Percentiles rank a stretch among this genome's conserved stretches.
Conservation (phyloP, 805 yeast genomes). For the Ogataea methanolica region DNA sequence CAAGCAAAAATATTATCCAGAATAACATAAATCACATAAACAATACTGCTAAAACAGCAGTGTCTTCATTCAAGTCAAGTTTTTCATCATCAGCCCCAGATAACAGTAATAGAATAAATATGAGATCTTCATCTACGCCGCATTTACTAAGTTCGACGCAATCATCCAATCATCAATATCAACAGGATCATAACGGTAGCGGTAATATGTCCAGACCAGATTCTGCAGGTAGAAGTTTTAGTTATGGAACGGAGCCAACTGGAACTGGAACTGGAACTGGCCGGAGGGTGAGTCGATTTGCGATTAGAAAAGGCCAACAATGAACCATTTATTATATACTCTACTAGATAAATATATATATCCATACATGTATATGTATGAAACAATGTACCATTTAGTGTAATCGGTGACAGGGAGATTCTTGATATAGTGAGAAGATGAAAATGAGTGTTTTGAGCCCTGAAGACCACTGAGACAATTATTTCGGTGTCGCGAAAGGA, state of each 20-base stretch:
- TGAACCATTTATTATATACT: background rate
- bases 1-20: background rate
- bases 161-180: background rate
- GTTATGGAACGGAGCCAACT: background rate
- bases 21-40: background rate
- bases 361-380: no score
- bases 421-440: no score
- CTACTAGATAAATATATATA: no score
- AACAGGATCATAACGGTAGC: background rate
- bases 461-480: no score
- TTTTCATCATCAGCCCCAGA: constrained; percentile 4
- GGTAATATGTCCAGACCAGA: no score
- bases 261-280: background rate
- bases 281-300: constrained; percentile 2
- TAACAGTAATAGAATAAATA: background rate
- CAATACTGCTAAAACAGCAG: constrained; percentile 4
- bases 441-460: no score
- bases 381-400: no score
- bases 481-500: no score
- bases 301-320: constrained; percentile 8
- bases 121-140: background rate
- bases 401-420: no score
- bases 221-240: background rate
- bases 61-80: constrained; percentile 10
- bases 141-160: background rate